Evolutionary conservation across 108 stramenopile genomes (phyloP), one percentile per base, ranked within the genome.

Genomic region (Cyclotella choctawhatcheeana): DNA sequence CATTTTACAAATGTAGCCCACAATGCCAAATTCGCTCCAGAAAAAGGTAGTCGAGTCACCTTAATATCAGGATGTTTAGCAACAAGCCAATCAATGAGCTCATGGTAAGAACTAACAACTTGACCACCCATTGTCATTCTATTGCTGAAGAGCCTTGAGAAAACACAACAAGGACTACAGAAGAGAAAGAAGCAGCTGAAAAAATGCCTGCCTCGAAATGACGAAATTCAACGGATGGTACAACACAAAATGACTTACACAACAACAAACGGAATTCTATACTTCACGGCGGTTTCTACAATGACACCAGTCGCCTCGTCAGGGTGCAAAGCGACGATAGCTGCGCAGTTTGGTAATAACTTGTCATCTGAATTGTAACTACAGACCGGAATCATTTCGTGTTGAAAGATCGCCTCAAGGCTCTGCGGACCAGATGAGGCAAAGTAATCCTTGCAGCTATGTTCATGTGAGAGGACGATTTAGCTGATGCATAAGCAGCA

Each of bases 231-330:
- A 8, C 37, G 37, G 12, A 40, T 8, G 37, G 12, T 8, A 40
- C 6, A 8, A 30, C 13, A 31, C 27, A 12, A 31, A 30, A 17
- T 56, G 12, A 14, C 55, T 56, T 18, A 56, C 5, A 96, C 84
- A 6, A 96, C 81, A 22, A 86, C 81, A 63, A 96, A 88, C 2
- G 95, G 95, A 25, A 86, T 85, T 35, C 69, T 64, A 16, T 85
- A 51, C 32, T 79, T 30, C n/a, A 91, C 85, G 21, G 95, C 92
- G 30, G 83, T 61, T 56, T 88, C 76, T 17, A 96, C 90, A 33
- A 92, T 78, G 17, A 79, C 64, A 61, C 85, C 95, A 5, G 95
- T 93, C 8, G 95, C 95, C 69, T 96, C 91, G 56, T 96, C 95
- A 0, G 95, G 92, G 71, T 96, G 95, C 51, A 96, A 69, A 1